Base-by-base conservation (phyloP, 768 basidiomycete genomes). In the Tephrocybe sp. region DNA sequence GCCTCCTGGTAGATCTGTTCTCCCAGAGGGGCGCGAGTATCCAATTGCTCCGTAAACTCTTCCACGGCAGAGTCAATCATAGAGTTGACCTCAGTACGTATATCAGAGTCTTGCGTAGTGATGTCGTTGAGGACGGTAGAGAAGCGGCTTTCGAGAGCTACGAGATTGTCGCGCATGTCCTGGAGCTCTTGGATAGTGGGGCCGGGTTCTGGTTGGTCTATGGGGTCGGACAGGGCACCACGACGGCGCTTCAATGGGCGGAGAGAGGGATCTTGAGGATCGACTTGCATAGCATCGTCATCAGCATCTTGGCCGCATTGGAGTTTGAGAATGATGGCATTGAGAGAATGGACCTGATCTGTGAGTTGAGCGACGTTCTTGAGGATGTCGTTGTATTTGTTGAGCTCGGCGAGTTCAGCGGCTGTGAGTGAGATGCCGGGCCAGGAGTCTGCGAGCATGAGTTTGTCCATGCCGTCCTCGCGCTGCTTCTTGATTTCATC, bases 161-260 rank as follows among this genome's bases (percentile, higher is more conserved):
- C n/a, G 16, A 62, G 18, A 18, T 55, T 58, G 12, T 63, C 62
- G 12, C 33, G 50, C 3, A 61, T 41, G 7, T 52, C 47, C 39
- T 60, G 54, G n/a, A 56, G 19, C 4, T 61, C 58, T 1, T 51
- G 50, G 1, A 34, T 36, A 16, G 43, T 47, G 12, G 53, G 50
- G 12, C 42, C 36, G 40, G 33, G 18, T 7, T 40, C 34, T 21
- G 43, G 24, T 22, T n/a, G n/a, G n/a, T 48, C 36, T 3, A 40
- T 9, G 9, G 42, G 34, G 1, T 39, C 54, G 22, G 37, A 23
- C 13, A 57, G 50, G 9, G 57, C 58, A 12, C 59, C n/a, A 34
- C 67, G 67, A 7, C 67, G 64, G 9, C 66, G 63, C 42, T 69
- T 68, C 29, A 59, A 48, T 5, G 64, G 65, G 11, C 63, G 54